Evolutionary conservation across 495 filamentous ascomycete genomes (phyloP).

Genomic region (Lindgomyces ingoldianus): DNA sequence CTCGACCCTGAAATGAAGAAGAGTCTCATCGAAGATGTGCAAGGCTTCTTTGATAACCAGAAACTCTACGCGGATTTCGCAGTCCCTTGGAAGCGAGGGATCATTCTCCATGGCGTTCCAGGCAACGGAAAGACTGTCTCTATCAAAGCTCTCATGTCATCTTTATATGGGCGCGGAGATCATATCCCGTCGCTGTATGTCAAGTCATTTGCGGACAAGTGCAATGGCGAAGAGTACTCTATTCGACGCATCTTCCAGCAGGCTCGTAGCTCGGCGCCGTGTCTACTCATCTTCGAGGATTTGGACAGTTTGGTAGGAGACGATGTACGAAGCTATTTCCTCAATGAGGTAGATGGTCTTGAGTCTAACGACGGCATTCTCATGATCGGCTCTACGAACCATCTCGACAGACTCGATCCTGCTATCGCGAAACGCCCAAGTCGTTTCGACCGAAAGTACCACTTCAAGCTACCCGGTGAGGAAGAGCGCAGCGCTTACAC

Average conservation of each 20-base stretch:
- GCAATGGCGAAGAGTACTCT: constrained; percentile 29
- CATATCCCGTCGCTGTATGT: constrained; percentile 58
- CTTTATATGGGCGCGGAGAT: constrained; percentile 47
- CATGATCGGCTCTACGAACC: constrained; percentile 46
- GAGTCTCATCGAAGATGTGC: constrained; percentile 35
- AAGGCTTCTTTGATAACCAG: constrained; percentile 36
- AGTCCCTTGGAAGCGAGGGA: constrained; percentile 43
- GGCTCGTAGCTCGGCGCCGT: constrained; percentile 46
- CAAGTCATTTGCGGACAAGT: constrained; percentile 46
- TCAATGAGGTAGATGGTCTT: constrained; percentile 73
- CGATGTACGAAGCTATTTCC: constrained; percentile 60
- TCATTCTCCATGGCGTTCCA: constrained; percentile 54
- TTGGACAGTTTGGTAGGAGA: constrained; percentile 61
- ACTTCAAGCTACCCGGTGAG: constrained; percentile 39
- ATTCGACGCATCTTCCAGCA: constrained; percentile 42
- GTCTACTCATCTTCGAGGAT: constrained; percentile 64
- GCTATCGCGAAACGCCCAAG: constrained; percentile 44
- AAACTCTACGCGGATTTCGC: constrained; percentile 24
- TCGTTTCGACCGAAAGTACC: constrained; percentile 47
- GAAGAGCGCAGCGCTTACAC: constrained; percentile 41
- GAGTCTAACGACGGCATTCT: constrained; percentile 50
- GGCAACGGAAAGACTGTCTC: constrained; percentile 70
- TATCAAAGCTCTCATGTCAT: constrained; percentile 67
- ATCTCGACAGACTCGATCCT: constrained; percentile 43
- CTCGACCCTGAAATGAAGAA: constrained; percentile 36